phyloP scores from a whole-genome alignment of 1,284 basidiomycete species.

The Marasmius sp. region DNA sequence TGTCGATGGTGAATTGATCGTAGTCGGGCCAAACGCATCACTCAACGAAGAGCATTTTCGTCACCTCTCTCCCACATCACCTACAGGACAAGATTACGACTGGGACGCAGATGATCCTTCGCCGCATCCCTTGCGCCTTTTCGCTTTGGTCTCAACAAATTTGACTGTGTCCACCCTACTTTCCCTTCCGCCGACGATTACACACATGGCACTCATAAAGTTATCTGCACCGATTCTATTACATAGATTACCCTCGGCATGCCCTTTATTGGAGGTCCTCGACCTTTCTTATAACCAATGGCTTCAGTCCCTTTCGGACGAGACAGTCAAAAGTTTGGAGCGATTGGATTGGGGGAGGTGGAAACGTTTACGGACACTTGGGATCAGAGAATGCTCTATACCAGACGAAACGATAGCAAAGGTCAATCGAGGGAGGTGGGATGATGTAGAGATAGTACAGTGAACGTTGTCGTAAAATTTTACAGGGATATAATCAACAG shows the following conservation, averaged over 20 bases:
- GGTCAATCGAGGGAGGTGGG: constrained; percentile 63
- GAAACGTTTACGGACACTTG: constrained; percentile 50
- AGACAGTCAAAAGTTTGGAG: constrained; percentile 39
- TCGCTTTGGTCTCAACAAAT: constrained; percentile 37
- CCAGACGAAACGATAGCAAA: constrained; percentile 36
- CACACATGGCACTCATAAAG: constrained; percentile 42
- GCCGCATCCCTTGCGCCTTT: constrained; percentile 35
- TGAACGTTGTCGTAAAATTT: constrained; percentile 19
- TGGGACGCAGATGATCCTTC: constrained; percentile 35
- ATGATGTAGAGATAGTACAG: constrained; percentile 53
- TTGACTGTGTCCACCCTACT: constrained; percentile 36
- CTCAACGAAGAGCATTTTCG: constrained; percentile 45
- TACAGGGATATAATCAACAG: background rate
- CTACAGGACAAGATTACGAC: constrained; percentile 7
- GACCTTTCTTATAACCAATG: constrained; percentile 71
- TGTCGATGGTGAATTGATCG: constrained; percentile 58
- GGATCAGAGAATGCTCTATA: constrained; percentile 50
- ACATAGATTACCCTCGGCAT: constrained; percentile 55
- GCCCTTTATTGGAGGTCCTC: constrained; percentile 59
- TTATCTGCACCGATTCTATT: constrained; percentile 44
- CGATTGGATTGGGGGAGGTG: constrained; percentile 56
- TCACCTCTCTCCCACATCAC: background rate
- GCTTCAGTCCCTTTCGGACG: constrained; percentile 33
- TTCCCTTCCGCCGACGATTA: constrained; percentile 31
- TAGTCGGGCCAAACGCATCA: constrained; percentile 53